Evolutionary conservation across 352 stramenopile genomes (phyloP).

Genomic region (Achlya hypogyna): DNA sequence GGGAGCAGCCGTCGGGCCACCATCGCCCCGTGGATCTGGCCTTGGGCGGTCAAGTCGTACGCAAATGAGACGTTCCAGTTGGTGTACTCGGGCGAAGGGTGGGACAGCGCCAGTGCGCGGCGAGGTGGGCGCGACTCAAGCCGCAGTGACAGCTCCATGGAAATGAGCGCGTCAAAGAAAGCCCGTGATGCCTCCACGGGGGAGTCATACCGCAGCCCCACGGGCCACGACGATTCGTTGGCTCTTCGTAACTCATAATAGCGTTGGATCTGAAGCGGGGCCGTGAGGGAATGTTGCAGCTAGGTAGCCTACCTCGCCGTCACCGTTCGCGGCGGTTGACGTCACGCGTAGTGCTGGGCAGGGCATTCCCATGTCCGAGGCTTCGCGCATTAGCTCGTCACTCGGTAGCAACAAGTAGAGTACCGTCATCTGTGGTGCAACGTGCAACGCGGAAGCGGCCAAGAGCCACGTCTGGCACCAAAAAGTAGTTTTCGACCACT

Average conservation of each 20-base stretch:
- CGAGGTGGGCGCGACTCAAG: slow-evolving; percentile 37
- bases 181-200: slow-evolving; percentile 31
- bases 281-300: not conserved
- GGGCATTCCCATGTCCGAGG: slow-evolving; percentile 27
- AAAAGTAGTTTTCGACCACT: slow-evolving; percentile 51
- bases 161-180: slow-evolving; percentile 61
- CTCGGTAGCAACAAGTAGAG: not conserved
- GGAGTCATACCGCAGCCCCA: slow-evolving; percentile 28
- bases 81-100: slow-evolving; percentile 19
- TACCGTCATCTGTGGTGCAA: slow-evolving; percentile 5
- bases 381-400: not conserved
- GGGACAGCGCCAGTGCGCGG: not conserved
- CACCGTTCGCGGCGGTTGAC: slow-evolving; percentile 22
- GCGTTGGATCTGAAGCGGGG: not conserved
- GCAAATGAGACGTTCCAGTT: slow-evolving; percentile 52
- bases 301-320: slow-evolving; percentile 18
- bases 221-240: slow-evolving; percentile 41
- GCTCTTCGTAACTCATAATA: slow-evolving; percentile 38
- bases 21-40: slow-evolving; percentile 57
- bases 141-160: slow-evolving; percentile 48
- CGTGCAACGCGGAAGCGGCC: slow-evolving; percentile 38
- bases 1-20: slow-evolving; percentile 32
- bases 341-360: slow-evolving; percentile 34
- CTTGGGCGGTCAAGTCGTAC: slow-evolving; percentile 61
- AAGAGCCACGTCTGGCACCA: slow-evolving; percentile 40